phyloP scores from a whole-genome alignment of 495 filamentous ascomycete genomes.

The Xylaria nigripes region DNA sequence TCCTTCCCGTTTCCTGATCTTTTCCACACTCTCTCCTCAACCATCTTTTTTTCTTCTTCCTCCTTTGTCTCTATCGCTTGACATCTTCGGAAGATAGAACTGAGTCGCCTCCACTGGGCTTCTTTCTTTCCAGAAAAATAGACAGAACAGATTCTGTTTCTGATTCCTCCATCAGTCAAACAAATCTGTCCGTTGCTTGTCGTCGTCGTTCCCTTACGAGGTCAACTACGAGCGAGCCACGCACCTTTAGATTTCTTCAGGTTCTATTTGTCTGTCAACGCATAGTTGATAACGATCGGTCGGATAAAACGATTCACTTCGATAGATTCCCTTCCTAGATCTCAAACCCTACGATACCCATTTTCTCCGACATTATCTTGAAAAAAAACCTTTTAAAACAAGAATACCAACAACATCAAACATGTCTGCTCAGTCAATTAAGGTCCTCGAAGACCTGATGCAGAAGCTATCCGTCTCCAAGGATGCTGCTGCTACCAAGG shows the following conservation, averaged over 20 bases:
- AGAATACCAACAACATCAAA: conserved; percentile 11
- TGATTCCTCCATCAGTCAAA: conserved; percentile 11
- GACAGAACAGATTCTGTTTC: conserved; percentile 8
- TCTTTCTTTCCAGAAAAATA: conserved; percentile 8
- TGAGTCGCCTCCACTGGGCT: conserved; percentile 20
- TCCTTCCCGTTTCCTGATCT: conserved; percentile 2
- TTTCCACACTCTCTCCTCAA: conserved; percentile 11
- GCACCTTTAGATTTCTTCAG: neutral
- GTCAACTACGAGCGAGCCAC: conserved; percentile 2
- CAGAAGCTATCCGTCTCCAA: conserved; percentile 46
- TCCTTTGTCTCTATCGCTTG: conserved; percentile 7
- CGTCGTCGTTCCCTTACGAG: neutral
- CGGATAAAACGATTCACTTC: conserved; percentile 16
- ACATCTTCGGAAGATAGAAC: conserved; percentile 19
- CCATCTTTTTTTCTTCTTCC: conserved; percentile 14
- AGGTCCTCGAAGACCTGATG: conserved; percentile 46
- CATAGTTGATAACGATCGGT: conserved; percentile 1
- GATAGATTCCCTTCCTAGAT: conserved; percentile 11
- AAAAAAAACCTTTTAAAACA: neutral
- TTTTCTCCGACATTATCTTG: neutral
- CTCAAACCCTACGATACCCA: neutral
- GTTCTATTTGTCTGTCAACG: neutral
- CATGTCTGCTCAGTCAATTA: conserved; percentile 39
- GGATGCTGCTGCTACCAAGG: conserved; percentile 42
- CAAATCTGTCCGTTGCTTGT: neutral